These are phyloP conservation scores for Lenwebbia sp. DNA, from an alignment of 345 rosid species.

Conservation along the genomic window DNA sequence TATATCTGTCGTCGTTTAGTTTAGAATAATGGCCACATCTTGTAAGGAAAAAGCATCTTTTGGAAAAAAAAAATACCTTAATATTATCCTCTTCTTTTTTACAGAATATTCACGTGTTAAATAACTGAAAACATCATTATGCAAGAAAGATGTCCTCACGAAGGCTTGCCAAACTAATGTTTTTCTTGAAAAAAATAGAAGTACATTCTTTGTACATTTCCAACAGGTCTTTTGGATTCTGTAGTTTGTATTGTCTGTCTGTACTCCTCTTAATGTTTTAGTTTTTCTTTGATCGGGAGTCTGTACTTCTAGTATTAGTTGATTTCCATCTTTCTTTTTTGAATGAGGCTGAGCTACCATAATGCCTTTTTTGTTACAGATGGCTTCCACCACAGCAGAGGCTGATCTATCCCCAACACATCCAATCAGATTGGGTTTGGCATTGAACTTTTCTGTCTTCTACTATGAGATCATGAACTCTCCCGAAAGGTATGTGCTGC, in stretches of 20 bases:
- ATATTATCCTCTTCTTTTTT: not conserved
- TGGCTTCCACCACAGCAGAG: constrained; percentile 20
- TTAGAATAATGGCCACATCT: not conserved
- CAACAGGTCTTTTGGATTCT: not conserved
- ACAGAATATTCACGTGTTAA: not conserved
- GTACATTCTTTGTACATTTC: not conserved
- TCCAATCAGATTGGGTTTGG: constrained; percentile 33
- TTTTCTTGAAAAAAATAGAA: not conserved
- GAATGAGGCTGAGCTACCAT: not conserved
- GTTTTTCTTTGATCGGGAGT: not conserved
- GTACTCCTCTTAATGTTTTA: not conserved
- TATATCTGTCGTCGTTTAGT: not conserved
- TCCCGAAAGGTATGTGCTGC: constrained; percentile 15
- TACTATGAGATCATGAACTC: constrained; percentile 32
- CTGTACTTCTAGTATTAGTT: not conserved
- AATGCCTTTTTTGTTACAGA: constrained; percentile 1
- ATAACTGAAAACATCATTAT: not conserved
- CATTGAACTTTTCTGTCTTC: constrained; percentile 32
- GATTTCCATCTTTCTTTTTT: not conserved
- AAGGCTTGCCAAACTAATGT: not conserved
- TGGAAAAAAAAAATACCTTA: not conserved
- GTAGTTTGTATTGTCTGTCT: not conserved
- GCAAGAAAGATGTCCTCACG: not conserved
- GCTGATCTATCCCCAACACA: constrained; percentile 24
- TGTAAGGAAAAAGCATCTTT: not conserved